phyloP scores from a whole-genome alignment of 495 filamentous ascomycete genomes.

The Annulohypoxylon nitens region DNA sequence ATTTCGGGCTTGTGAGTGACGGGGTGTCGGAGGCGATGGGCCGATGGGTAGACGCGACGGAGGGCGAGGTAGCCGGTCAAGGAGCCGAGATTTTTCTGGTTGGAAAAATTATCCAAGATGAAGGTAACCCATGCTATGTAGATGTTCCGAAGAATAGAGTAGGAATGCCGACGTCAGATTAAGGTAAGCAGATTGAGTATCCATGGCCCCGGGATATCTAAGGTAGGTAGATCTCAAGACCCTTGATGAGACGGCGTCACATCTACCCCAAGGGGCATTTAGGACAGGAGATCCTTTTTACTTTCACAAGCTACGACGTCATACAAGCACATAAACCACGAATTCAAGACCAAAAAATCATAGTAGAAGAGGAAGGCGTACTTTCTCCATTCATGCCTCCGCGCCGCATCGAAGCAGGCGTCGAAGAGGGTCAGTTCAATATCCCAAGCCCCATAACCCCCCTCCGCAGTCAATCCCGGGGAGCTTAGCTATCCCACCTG shows the following conservation, averaged over 20 bases:
- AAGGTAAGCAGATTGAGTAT: neutral
- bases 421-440: slow-evolving; percentile 8
- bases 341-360: neutral
- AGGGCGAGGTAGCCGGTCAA: too few relatives aligned
- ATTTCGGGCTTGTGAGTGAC: too few relatives aligned
- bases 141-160: neutral
- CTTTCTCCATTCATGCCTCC: slow-evolving; percentile 16
- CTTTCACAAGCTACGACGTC: neutral
- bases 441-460: slow-evolving; percentile 1
- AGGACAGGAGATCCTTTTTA: neutral
- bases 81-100: too few relatives aligned
- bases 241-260: neutral
- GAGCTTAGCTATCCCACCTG: slow-evolving; percentile 14
- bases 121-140: too few relatives aligned
- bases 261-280: neutral
- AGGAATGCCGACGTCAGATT: neutral
- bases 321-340: neutral
- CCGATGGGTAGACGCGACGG: too few relatives aligned
- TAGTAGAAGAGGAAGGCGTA: slow-evolving; percentile 17
- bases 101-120: too few relatives aligned
- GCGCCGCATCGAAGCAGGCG: slow-evolving; percentile 17
- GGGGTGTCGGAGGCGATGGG: too few relatives aligned
- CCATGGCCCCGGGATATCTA: neutral
- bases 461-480: slow-evolving; percentile 11
- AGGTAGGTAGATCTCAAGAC: neutral